Evolutionary conservation across 345 rosid genomes (phyloP).

Genomic region (Boechera divaricarpa): DNA sequence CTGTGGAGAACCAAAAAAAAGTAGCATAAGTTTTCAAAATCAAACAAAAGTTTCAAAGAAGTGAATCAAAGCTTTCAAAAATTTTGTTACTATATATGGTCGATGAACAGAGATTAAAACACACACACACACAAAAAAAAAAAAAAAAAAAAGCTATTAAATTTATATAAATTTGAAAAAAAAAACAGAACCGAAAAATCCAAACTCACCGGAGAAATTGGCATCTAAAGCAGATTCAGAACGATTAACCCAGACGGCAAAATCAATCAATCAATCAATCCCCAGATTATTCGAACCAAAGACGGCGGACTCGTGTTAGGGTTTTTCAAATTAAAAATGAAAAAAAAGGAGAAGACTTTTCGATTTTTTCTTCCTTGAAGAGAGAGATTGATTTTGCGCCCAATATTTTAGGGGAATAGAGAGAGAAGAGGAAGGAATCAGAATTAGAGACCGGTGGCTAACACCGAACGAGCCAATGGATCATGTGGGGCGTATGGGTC

Average conservation of each 20-base stretch:
- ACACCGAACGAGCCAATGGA: constrained; percentile 45
- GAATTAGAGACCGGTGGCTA: constrained; percentile 40
- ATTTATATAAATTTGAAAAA: constrained; percentile 16
- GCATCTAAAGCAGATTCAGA: not conserved
- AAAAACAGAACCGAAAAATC: not conserved
- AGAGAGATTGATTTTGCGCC: constrained; percentile 39
- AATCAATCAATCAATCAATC: not conserved
- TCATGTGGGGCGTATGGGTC: constrained; percentile 29
- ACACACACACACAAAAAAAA: not conserved
- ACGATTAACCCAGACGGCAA: constrained; percentile 14
- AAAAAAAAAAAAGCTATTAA: constrained; percentile 17
- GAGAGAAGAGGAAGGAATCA: constrained; percentile 18
- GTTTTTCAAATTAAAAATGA: constrained; percentile 29
- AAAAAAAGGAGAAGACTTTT: constrained; percentile 40
- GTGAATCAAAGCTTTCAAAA: constrained; percentile 3
- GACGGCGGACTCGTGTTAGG: constrained; percentile 65
- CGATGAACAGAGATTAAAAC: not conserved
- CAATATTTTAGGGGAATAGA: constrained; percentile 25
- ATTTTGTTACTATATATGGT: constrained; percentile 10
- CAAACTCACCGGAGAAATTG: constrained; percentile 34
- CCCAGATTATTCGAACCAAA: constrained; percentile 31
- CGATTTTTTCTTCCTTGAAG: constrained; percentile 18
- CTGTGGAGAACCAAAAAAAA: constrained; percentile 17
- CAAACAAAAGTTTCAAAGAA: not conserved
- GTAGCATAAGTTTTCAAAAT: not conserved